A percentile compares a stretch with the other conserved stretches of the same genome.
These are phyloP conservation scores for Ceratocystis destructans DNA, from an alignment of 2,329 filamentous ascomycete genomes.

Conservation along the genomic window DNA sequence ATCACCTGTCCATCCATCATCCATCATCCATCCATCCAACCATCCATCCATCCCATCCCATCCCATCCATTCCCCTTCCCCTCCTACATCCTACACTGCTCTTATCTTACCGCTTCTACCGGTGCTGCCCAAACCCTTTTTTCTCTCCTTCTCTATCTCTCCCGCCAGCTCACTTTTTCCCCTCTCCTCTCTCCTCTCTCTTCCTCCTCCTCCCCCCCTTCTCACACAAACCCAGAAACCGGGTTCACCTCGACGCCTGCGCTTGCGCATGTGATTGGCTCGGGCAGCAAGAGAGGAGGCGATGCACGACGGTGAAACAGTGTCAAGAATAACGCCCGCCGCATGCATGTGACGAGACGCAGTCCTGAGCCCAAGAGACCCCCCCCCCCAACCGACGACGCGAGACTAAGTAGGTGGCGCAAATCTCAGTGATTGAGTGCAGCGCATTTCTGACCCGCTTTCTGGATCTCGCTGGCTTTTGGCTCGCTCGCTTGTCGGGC, in stretches of 20 bases:
- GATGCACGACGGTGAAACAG: not conserved
- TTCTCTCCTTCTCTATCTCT: too few species aligned
- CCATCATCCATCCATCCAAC: too few species aligned
- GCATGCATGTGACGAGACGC: not conserved
- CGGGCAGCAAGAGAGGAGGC: not conserved
- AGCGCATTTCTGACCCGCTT: not conserved
- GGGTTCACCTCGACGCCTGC: not conserved
- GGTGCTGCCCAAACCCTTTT: too few species aligned
- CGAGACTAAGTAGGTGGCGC: too few species aligned
- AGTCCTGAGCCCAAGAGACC: not conserved
- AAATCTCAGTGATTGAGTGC: not conserved
- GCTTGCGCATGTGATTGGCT: not conserved
- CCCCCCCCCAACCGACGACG: too few species aligned
- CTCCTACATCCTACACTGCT: too few species aligned
- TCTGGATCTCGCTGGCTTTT: not conserved
- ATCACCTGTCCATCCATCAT: too few species aligned
- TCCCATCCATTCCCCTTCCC: too few species aligned
- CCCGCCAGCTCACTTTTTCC: not conserved
- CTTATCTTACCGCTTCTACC: too few species aligned
- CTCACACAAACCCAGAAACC: not conserved
- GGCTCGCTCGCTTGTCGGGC: not conserved
- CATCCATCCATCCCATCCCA: too few species aligned
- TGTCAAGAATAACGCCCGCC: not conserved
- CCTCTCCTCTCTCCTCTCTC: not conserved
- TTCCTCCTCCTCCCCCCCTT: not conserved